Conservation (phyloP, 1,139 yeast genomes). For the Scheffersomyces quercinus region DNA sequence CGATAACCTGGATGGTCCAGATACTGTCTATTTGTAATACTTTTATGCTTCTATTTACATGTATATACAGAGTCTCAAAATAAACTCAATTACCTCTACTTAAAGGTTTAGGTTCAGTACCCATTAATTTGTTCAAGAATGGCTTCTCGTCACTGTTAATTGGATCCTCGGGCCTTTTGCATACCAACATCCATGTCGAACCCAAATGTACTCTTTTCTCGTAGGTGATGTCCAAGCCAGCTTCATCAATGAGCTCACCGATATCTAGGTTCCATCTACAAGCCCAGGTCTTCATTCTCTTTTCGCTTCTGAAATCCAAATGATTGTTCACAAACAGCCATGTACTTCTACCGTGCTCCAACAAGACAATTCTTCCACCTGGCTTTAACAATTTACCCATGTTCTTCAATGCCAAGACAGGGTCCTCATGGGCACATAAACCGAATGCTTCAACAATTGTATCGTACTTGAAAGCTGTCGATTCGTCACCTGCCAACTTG, state of each 20-base stretch:
- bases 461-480: constrained; percentile 63
- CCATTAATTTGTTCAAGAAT: constrained; percentile 44
- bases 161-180: constrained; percentile 70
- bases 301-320: constrained; percentile 79
- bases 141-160: constrained; percentile 44
- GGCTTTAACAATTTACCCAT: constrained; percentile 76
- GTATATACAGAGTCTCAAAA: constrained; percentile 10
- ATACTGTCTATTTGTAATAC: no score
- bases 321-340: constrained; percentile 77
- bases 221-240: constrained; percentile 81
- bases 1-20: no score
- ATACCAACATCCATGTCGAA: constrained; percentile 85
- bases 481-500: constrained; percentile 45
- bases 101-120: constrained; percentile 33
- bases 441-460: constrained; percentile 95
- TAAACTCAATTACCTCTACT: constrained; percentile 16
- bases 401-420: constrained; percentile 75
- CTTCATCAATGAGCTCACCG: constrained; percentile 77
- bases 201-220: constrained; percentile 86
- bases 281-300: constrained; percentile 90
- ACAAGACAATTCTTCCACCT: constrained; percentile 82
- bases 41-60: constrained; percentile 9
- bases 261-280: constrained; percentile 97
- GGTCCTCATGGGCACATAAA: constrained; percentile 92
- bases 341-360: constrained; percentile 91